Base-by-base conservation (phyloP, 1,284 basidiomycete genomes). In the Cryptococcus hybrid region DNA sequence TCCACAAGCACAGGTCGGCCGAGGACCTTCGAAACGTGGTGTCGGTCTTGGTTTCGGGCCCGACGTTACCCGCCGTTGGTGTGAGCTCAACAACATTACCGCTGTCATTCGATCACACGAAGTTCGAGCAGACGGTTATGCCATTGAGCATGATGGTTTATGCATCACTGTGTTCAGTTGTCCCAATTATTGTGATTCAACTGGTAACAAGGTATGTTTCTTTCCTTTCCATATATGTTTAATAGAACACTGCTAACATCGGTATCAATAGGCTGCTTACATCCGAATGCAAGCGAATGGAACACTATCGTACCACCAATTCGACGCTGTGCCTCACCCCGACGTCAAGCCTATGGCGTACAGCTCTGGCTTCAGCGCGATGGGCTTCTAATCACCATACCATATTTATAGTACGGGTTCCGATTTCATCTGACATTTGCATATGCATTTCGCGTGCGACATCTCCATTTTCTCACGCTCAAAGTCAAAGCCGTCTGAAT, bases 1-100 rank as follows among this genome's bases (percentile, higher is more conserved):
- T 79, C 95, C 96, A 30, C 95, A 98, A 78, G 87, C 88, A 45
- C 76, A 82, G 47, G 86, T 86, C 11, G 96, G 96, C n/a, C 86
- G 96, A 43, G 94, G 94, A 0, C 95, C 95, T 4, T 94, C 90
- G 71, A 99, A 99, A 83, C 86, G 96, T 52, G 95, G 95, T 61
- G 93, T 98, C 52, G 95, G 96, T 15, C 87, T 96, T 62, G 87
- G 90, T 7, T 99, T 99, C 76, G 95, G 95, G 13, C 95, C 95
- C 1, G 94, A 97, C 74, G 88, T 94, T 18, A 94, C 90, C 2
- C 83, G 83, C 68, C 80, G 85, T 55, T 96, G 92, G 92, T 97
- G 93, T 75, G 84, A 87, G 58, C 80, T 88, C 39, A 97, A 96
- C 75, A 84, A 87, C 44, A 83, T 97, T 49, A 89, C 91, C 36